These are phyloP conservation scores for Globisporangium heterothallicum DNA, from an alignment of 352 stramenopile species.

Conservation along the genomic window DNA sequence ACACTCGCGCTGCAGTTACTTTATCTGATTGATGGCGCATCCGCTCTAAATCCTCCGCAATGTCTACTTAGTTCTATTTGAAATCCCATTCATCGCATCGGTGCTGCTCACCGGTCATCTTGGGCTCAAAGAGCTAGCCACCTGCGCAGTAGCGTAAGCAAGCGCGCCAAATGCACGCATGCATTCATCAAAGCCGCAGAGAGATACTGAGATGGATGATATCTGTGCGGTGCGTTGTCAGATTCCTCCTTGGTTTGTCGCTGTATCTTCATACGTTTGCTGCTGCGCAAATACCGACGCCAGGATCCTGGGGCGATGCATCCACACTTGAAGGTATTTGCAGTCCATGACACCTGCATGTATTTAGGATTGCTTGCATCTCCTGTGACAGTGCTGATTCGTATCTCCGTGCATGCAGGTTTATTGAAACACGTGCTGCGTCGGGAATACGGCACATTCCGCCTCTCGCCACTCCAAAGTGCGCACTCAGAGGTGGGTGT, in stretches of 20 bases:
- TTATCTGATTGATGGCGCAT: not conserved
- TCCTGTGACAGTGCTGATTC: not conserved
- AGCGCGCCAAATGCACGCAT: too few species aligned
- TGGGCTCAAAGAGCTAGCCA: constrained; percentile 13
- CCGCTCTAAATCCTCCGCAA: too few species aligned
- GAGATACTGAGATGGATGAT: not conserved
- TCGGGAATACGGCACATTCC: constrained; percentile 90
- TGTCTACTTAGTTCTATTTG: constrained; percentile 87
- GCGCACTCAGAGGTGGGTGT: constrained; percentile 24
- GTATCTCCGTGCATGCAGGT: constrained; percentile 10
- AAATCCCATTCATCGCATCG: constrained; percentile 70
- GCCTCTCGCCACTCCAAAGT: constrained; percentile 68
- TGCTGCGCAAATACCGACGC: constrained; percentile 22
- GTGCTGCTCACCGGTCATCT: constrained; percentile 30
- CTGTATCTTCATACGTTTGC: constrained; percentile 27
- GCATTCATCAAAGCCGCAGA: too few species aligned
- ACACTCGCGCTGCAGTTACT: not conserved
- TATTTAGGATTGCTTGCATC: not conserved
- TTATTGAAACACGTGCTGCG: constrained; percentile 65
- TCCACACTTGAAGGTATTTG: constrained; percentile 55
- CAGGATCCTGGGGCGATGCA: constrained; percentile 89
- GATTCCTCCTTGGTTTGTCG: constrained; percentile 28
- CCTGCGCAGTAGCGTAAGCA: constrained; percentile 22
- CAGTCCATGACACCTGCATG: not conserved
- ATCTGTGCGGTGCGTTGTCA: constrained; percentile 11